A percentile compares a stretch with the other conserved stretches of the same genome.
Evolutionary conservation across 768 basidiomycete genomes (phyloP).

Genomic region (Serendipita sp.): DNA sequence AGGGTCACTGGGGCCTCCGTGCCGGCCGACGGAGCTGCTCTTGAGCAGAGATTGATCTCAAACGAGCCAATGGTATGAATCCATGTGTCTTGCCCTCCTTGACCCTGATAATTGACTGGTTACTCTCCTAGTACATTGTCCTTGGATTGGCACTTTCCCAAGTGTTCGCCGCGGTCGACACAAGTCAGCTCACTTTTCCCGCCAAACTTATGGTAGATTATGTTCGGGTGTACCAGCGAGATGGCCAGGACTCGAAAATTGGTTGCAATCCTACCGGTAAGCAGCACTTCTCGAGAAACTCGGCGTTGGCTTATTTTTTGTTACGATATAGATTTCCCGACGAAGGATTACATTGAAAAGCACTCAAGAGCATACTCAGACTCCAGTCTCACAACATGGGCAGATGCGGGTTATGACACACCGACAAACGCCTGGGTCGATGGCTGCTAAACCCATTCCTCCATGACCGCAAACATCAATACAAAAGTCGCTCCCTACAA

Average conservation of each 20-base stretch:
- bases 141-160: not conserved
- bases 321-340: conserved; percentile 19
- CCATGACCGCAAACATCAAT: too few relatives aligned
- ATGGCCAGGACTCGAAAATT: not conserved
- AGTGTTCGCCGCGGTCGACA: not conserved
- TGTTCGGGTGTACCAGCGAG: conserved; percentile 20
- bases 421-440: not conserved
- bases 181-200: conserved; percentile 18
- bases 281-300: not conserved
- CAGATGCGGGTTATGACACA: not conserved
- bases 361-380: conserved; percentile 18
- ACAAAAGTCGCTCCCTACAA: not conserved
- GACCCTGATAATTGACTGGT: not conserved
- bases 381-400: not conserved
- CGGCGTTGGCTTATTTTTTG: not conserved
- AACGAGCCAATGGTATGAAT: conserved; percentile 24
- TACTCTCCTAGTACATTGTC: not conserved
- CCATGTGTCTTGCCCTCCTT: not conserved
- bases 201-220: conserved; percentile 24
- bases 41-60: conserved; percentile 20
- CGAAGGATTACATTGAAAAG: conserved; percentile 18
- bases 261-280: not conserved
- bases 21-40: conserved; percentile 10
- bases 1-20: not conserved
- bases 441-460: not conserved